Percentiles rank a stretch among this genome's conserved stretches.
phyloP scores from a whole-genome alignment of 2,329 filamentous ascomycete species.

The Ustilaginoidea virens region DNA sequence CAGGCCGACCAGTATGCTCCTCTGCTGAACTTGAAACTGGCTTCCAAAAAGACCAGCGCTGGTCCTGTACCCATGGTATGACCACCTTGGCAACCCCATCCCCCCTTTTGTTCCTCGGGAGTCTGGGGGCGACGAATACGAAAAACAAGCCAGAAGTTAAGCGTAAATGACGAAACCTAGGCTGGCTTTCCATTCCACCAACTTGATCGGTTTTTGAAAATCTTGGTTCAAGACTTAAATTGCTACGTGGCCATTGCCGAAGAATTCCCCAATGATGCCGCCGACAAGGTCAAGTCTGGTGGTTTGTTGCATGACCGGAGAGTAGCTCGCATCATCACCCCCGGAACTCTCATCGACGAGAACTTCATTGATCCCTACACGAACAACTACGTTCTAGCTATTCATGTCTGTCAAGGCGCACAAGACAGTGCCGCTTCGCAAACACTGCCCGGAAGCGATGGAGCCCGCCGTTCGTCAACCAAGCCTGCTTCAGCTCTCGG shows the following conservation, averaged over 20 bases:
- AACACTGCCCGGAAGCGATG: not conserved
- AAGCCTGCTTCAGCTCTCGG: constrained; percentile 36
- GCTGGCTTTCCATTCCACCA: constrained; percentile 90
- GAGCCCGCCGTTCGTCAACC: constrained; percentile 4
- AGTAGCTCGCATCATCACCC: constrained; percentile 79
- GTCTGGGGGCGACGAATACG: no score
- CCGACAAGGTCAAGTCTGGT: constrained; percentile 56
- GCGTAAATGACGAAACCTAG: constrained; percentile 26
- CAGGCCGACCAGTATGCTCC: constrained; percentile 84
- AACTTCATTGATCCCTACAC: constrained; percentile 90
- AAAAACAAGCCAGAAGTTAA: no score
- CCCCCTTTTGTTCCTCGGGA: no score
- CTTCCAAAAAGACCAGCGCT: constrained; percentile 62
- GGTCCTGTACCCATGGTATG: constrained; percentile 73
- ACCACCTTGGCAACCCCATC: no score
- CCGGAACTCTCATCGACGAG: constrained; percentile 92
- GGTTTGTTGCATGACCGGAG: constrained; percentile 72
- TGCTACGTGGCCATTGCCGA: constrained; percentile 90
- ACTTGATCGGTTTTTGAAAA: constrained; percentile 82
- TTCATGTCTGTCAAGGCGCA: constrained; percentile 36
- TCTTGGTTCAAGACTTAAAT: constrained; percentile 78
- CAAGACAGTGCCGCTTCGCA: not conserved
- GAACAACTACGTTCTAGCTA: constrained; percentile 81
- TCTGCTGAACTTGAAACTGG: constrained; percentile 74
- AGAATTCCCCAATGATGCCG: constrained; percentile 64